phyloP scores from a whole-genome alignment of 305 asterid genomes.

The Striga hermonthica region DNA sequence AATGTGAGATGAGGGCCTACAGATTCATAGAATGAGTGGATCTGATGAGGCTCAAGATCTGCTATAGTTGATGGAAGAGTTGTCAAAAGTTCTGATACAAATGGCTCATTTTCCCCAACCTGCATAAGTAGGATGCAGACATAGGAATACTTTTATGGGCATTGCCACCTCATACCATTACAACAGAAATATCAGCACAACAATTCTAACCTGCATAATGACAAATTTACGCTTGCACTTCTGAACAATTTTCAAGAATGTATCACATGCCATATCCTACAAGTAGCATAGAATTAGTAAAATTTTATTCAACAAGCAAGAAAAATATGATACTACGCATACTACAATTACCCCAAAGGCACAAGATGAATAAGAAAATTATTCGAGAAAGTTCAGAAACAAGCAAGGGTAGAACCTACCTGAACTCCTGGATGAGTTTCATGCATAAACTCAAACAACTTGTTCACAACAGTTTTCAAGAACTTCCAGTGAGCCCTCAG shows the following conservation, averaged over 20 bases:
- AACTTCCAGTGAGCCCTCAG: conserved; percentile 99
- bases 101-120: conserved; percentile 89
- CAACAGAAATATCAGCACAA: too few relatives aligned
- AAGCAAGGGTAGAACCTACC: conserved; percentile 41
- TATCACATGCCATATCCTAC: conserved; percentile 98
- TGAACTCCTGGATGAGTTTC: conserved; percentile 99
- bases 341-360: too few relatives aligned
- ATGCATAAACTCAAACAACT: conserved; percentile 98
- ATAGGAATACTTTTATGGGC: neutral
- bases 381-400: conserved; percentile 15
- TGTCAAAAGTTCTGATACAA: conserved; percentile 84
- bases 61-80: conserved; percentile 69
- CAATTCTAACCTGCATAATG: conserved; percentile 52
- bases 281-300: conserved; percentile 8
- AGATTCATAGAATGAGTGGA: conserved; percentile 86
- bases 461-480: conserved; percentile 97
- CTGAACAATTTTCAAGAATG: conserved; percentile 89
- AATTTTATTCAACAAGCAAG: too few relatives aligned
- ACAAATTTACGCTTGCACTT: conserved; percentile 92
- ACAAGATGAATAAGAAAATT: conserved; percentile 10
- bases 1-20: conserved; percentile 44
- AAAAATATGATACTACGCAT: too few relatives aligned
- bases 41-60: conserved; percentile 90
- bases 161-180: too few relatives aligned
- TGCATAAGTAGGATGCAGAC: conserved; percentile 33